Percentiles rank a stretch among this genome's conserved stretches.
These are phyloP conservation scores for Albophoma yamanashiensis DNA, from an alignment of 2,329 filamentous ascomycete genomes.

Conservation along the genomic window DNA sequence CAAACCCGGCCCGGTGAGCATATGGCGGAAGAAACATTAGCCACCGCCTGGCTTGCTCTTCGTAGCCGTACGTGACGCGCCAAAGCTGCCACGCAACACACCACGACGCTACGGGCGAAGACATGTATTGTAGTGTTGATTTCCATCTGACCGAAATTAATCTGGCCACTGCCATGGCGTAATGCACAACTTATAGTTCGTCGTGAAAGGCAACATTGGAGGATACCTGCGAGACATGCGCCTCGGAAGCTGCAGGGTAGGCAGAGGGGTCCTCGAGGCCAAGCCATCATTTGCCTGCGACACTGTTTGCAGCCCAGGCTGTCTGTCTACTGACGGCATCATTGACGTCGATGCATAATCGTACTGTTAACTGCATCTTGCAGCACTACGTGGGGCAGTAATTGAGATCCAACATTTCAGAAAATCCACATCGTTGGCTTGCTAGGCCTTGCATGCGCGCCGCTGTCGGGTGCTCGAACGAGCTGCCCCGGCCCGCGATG, in stretches of 20 bases:
- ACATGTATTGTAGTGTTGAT: neutral
- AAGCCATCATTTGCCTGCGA: too few relatives aligned
- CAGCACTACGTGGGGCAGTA: too few relatives aligned
- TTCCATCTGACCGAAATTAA: neutral
- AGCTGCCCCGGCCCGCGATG: neutral
- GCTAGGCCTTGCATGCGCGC: neutral
- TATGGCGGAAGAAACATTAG: neutral
- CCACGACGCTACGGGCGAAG: neutral
- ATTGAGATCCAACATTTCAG: too few relatives aligned
- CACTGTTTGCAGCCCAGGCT: neutral
- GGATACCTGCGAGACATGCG: neutral
- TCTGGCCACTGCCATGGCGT: too few relatives aligned
- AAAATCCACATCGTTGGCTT: too few relatives aligned
- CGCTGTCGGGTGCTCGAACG: neutral
- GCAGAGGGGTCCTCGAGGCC: too few relatives aligned
- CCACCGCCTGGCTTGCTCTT: too few relatives aligned
- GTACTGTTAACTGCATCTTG: too few relatives aligned
- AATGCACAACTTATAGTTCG: too few relatives aligned
- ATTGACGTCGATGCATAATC: neutral
- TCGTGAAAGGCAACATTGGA: neutral
- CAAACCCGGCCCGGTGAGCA: neutral
- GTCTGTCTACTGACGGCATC: neutral
- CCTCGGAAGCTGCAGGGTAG: neutral
- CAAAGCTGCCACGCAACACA: neutral
- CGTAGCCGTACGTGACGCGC: too few relatives aligned